Conservation (phyloP, 176 grass and related monocot species). For the Urochloa ruziziensis region DNA sequence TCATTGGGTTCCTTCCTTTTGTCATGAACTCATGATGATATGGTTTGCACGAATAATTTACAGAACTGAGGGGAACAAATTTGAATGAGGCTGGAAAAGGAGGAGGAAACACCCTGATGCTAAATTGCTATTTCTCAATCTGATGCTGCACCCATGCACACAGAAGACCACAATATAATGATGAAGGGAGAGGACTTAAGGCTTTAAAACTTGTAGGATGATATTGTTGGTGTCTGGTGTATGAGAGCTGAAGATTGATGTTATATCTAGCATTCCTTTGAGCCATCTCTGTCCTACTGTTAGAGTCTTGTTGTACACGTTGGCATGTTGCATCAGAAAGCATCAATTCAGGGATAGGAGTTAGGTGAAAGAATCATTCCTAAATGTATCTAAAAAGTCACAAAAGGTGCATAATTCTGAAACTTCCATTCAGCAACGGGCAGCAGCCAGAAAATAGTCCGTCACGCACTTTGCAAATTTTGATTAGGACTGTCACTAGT, state of each 20-base stretch:
- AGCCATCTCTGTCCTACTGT: not conserved
- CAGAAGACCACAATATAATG: not conserved
- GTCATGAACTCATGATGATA: not conserved
- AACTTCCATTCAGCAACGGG: not conserved
- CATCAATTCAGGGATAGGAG: conserved; percentile 12
- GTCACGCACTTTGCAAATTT: not conserved
- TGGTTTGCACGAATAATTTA: conserved; percentile 3
- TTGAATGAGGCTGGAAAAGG: conserved; percentile 46
- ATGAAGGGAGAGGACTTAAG: conserved; percentile 40
- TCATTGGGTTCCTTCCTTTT: not conserved
- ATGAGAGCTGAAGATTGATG: conserved; percentile 40
- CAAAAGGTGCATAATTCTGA: not conserved
- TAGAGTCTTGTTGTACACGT: conserved; percentile 21
- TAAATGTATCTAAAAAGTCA: not conserved
- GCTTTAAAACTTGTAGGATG: conserved; percentile 29
- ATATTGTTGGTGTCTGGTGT: conserved; percentile 32
- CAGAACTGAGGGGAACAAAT: conserved; percentile 54
- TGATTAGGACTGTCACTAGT: not conserved
- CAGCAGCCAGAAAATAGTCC: not conserved
- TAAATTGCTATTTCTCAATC: not conserved
- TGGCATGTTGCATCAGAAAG: conserved; percentile 28
- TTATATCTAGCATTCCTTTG: conserved; percentile 36
- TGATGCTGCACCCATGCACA: conserved; percentile 22
- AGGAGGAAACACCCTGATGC: conserved; percentile 17
- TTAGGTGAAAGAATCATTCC: conserved; percentile 22